phyloP scores from a whole-genome alignment of 2,329 filamentous ascomycete genomes.

The Coniochaeta sp. region DNA sequence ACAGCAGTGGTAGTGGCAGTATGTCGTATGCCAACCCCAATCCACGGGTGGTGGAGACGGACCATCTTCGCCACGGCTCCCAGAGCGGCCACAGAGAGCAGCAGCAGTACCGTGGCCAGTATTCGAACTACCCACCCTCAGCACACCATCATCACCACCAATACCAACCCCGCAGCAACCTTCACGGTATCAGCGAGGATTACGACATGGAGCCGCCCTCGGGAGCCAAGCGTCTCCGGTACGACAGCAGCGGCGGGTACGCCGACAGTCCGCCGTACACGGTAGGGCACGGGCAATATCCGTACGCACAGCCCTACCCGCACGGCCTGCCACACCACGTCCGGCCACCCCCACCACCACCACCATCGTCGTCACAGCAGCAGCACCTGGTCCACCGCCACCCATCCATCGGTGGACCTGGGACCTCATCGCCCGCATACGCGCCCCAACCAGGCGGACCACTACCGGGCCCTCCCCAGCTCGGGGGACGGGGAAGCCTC shows the following conservation, averaged over 20 bases:
- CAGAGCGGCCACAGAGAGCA: background rate
- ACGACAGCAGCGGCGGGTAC: constrained; percentile 18
- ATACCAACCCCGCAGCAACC: constrained; percentile 7
- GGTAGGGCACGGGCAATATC: background rate
- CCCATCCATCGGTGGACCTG: constrained; percentile 5
- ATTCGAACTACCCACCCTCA: background rate
- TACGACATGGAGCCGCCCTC: constrained; percentile 26
- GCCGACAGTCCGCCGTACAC: constrained; percentile 5
- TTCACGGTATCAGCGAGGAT: constrained; percentile 30
- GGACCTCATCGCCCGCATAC: background rate
- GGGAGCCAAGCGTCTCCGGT: constrained; percentile 24
- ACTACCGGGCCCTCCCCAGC: constrained; percentile 8
- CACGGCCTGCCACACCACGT: background rate
- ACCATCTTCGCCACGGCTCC: constrained; percentile 21
- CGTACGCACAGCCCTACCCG: background rate
- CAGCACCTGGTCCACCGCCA: constrained; percentile 4
- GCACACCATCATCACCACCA: constrained; percentile 6
- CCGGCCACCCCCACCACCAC: constrained; percentile 2
- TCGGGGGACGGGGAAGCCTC: constrained; percentile 1
- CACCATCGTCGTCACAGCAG: too few relatives aligned
- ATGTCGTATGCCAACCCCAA: constrained; percentile 15
- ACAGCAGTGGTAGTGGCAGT: background rate
- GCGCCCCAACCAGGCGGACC: background rate
- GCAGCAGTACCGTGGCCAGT: background rate
- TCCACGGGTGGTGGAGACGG: constrained; percentile 18